Base-by-base conservation (phyloP, 1,284 basidiomycete genomes). In the Puccinia coronata region DNA sequence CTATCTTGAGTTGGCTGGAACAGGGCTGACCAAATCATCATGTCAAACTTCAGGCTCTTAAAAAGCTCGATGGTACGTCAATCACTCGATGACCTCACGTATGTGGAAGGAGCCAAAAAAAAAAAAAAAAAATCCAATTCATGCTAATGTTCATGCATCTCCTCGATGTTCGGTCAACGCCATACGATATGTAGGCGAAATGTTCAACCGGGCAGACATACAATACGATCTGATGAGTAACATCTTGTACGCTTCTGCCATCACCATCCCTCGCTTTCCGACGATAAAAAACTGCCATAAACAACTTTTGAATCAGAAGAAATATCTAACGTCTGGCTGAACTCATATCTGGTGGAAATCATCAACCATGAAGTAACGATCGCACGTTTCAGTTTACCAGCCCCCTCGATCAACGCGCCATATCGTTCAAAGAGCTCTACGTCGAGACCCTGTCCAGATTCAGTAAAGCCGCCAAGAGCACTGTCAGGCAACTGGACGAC, bases 371-470 rank as follows among this genome's bases (percentile, higher is more conserved):
- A 31, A 81, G 80, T 49, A 74, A 81, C 55, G 80, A 81, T 31
- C 61, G 80, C 5, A 81, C 80, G n/a, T 81, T 81, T 57, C 80
- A 81, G 41, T 81, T 81, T 47, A 81, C 80, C 12, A 81, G 80
- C 55, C 80, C 80, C 11, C 80, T 81, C 25, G 80, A 81, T 59
- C 80, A 81, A 59, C 71, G 80, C 25, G 80, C 71, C 14, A 73
- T 81, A 55, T 81, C 80, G 4, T 81, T 81, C 53, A 81, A 75
- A 75, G 80, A 81, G 31, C 53, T 81, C 14, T 81, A 81, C 39
- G 72, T 81, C n/a, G 80, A 81, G 75, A 81, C 71, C n/a, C 53
- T 81, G 28, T 74, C 80, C 9, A 81, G 72, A 31, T 81, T 81
- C 51, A 81, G 80, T 75, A 81, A 81, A 74, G 80, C 80, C 34